phyloP scores from a whole-genome alignment of 129 eudicot species.

The Lactuca sativa region DNA sequence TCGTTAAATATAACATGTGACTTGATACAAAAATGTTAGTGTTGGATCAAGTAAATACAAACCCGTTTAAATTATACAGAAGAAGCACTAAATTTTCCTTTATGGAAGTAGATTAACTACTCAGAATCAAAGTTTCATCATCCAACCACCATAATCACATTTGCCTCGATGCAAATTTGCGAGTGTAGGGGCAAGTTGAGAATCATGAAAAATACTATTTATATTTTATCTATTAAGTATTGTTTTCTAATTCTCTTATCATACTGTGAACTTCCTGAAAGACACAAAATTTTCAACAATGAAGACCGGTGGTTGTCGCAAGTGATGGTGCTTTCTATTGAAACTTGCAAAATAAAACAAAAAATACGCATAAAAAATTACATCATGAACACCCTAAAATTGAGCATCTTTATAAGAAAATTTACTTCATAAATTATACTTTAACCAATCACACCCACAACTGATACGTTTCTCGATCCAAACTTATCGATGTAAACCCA shows the following conservation, averaged over 20 bases:
- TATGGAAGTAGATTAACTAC: not conserved
- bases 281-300: not conserved
- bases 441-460: not conserved
- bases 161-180: not conserved
- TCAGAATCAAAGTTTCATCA: slow-evolving; percentile 9
- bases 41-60: not conserved
- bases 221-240: not conserved
- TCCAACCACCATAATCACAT: not conserved
- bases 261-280: not conserved
- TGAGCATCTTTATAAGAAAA: not conserved
- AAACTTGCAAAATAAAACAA: not conserved
- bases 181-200: not conserved
- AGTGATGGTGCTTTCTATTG: not conserved
- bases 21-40: not conserved
- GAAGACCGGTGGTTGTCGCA: not conserved
- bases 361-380: not conserved
- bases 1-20: not conserved
- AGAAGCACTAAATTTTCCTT: not conserved
- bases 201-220: not conserved
- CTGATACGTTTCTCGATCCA: not conserved
- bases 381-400: slow-evolving; percentile 6
- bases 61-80: not conserved
- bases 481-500: slow-evolving; percentile 6
- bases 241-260: not conserved
- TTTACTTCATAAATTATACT: not conserved